Base-by-base conservation (phyloP, 1,284 basidiomycete species). In the Sanghuangporus sanghuang region DNA sequence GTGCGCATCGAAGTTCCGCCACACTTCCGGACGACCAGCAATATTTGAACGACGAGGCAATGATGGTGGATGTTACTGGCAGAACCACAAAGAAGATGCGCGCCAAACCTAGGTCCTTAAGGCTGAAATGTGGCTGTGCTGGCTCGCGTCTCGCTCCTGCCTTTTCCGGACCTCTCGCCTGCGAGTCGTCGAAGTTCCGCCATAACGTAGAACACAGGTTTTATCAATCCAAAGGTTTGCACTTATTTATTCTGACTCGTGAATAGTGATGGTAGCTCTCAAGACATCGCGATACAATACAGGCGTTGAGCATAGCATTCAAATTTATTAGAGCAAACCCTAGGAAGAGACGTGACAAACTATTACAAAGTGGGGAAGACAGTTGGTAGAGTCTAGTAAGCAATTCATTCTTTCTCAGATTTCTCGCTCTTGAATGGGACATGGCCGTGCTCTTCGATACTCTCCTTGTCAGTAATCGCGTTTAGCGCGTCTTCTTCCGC, bases 401-500 rank as follows among this genome's bases (percentile, higher is more conserved):
- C 16, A n/a, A 7, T n/a, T 46, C 16, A 46, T n/a, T 16, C 44
- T 8, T 46, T 46, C 44, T 46, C 44, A 46, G 44, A 46, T n/a
- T 46, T 46, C 44, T 46, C 44, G 16, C 44, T n/a, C 12, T 46
- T 14, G 21, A 7, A n/a, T n/a, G 44, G 12, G 21, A n/a, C 12
- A 16, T 46, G 44, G 16, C 21, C 16, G 14, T 46, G 44, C 21
- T 46, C 44, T 23, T 54, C 53, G 32, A 36, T 36, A 54, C 53
- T 54, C 27, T 54, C 53, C 16, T 35, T n/a, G 18, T 48, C 57
- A 12, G 14, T 59, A 12, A 59, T 46, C 18, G 44, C 77, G 67
- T 89, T 89, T n/a, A 90, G 75, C 57, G 72, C 73, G 55, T 90
- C 87, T 74, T 92, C 88, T 62, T 79, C 73, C 21, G 69, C 68